Percentiles rank a stretch among this genome's conserved stretches.
Evolutionary conservation across 2,329 filamentous ascomycete species (phyloP).

Genomic region (Dryadomyces quercivorus): DNA sequence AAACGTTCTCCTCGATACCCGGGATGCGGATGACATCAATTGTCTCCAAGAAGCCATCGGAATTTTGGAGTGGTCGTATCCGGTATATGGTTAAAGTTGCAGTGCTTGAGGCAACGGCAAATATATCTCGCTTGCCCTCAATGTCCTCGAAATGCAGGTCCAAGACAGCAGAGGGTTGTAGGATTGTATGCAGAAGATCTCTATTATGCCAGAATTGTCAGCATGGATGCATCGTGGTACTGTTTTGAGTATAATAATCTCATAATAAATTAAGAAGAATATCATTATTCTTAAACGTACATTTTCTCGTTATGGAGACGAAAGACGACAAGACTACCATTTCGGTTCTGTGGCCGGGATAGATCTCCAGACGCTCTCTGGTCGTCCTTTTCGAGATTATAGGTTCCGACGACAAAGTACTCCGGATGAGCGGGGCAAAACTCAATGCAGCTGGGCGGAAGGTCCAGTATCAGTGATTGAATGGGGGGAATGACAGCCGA

Average conservation of each 20-base stretch:
- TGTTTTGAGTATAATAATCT: background rate
- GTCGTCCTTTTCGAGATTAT: slow-evolving; percentile 50
- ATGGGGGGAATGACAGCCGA: slow-evolving; percentile 25
- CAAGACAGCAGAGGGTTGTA: slow-evolving; percentile 62
- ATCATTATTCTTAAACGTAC: too few relatives aligned
- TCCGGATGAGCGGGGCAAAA: slow-evolving; percentile 52
- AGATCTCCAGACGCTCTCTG: slow-evolving; percentile 14
- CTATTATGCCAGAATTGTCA: background rate
- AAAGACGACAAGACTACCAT: slow-evolving; percentile 63
- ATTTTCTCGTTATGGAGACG: slow-evolving; percentile 36
- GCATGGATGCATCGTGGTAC: background rate
- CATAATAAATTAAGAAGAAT: slow-evolving; percentile 15
- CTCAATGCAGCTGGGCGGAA: slow-evolving; percentile 68
- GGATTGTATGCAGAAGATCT: slow-evolving; percentile 37
- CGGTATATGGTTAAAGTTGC: slow-evolving; percentile 55
- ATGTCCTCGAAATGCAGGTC: slow-evolving; percentile 70
- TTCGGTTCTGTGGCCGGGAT: slow-evolving; percentile 47
- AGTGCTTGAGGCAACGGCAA: slow-evolving; percentile 70
- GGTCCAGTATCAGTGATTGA: slow-evolving; percentile 41
- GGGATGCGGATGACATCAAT: slow-evolving; percentile 32
- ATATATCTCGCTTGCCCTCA: slow-evolving; percentile 31
- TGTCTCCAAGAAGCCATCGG: slow-evolving; percentile 22
- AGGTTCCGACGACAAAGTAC: slow-evolving; percentile 73
- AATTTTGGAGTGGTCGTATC: slow-evolving; percentile 27
- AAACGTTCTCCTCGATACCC: slow-evolving; percentile 40